A percentile compares a stretch with the other conserved stretches of the same genome.
Conservation (phyloP, 768 basidiomycete species). For the Tylopilus cervinicoccineus region DNA sequence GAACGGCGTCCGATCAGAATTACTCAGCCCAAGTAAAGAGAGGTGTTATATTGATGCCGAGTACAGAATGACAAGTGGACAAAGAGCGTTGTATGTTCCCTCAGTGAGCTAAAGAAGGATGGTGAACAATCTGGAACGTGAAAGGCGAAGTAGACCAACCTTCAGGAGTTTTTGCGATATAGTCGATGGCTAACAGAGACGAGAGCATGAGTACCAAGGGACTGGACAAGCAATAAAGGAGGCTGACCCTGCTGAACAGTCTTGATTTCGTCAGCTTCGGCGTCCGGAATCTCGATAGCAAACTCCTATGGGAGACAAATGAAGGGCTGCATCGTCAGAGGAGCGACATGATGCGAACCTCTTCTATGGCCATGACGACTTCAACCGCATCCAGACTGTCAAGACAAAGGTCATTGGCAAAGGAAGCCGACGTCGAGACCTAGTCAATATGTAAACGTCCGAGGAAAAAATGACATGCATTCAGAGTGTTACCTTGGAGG, state of each 20-base stretch:
- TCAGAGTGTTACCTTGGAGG: constrained; percentile 21
- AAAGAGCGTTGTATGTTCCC: constrained; percentile 8
- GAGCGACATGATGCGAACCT: constrained; percentile 41
- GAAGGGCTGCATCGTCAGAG: constrained; percentile 2
- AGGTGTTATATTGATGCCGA: constrained; percentile 16
- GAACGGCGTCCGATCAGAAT: not conserved
- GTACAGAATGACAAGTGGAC: constrained; percentile 15
- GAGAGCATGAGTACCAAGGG: constrained; percentile 6
- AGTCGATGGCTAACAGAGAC: constrained; percentile 84
- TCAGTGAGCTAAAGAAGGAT: constrained; percentile 44
- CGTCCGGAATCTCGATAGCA: constrained; percentile 95
- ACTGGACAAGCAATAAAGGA: not conserved
- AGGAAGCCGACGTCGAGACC: constrained; percentile 57
- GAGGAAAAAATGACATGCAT: constrained; percentile 14
- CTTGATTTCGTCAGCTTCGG: constrained; percentile 91
- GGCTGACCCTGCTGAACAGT: constrained; percentile 84
- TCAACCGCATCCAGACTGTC: constrained; percentile 98
- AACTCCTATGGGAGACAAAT: constrained; percentile 65
- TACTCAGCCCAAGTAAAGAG: not conserved
- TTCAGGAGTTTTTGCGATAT: constrained; percentile 90
- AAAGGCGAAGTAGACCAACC: constrained; percentile 42
- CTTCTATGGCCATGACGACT: constrained; percentile 98
- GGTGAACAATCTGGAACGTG: constrained; percentile 9
- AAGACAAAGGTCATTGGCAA: constrained; percentile 53
- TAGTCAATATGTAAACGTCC: constrained; percentile 34